phyloP scores from a whole-genome alignment of 495 filamentous ascomycete genomes.

The Penicillium manginii region DNA sequence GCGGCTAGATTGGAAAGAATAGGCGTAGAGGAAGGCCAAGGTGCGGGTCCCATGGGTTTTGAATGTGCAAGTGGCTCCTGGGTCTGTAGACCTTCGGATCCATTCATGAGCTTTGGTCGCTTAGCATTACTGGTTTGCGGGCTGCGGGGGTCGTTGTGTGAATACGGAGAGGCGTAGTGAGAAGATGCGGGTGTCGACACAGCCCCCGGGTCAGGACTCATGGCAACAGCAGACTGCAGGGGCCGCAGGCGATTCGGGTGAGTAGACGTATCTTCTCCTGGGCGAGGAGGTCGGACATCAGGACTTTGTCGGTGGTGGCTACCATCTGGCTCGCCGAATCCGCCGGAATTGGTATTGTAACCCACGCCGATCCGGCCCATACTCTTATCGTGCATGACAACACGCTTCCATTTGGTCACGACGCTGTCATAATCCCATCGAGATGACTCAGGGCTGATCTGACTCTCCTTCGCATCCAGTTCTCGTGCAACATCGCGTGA shows the following conservation, averaged over 20 bases:
- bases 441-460: constrained; percentile 38
- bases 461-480: constrained; percentile 40
- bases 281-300: constrained; percentile 28
- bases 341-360: constrained; percentile 16
- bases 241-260: constrained; percentile 30
- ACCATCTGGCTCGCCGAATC: constrained; percentile 18
- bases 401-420: constrained; percentile 60
- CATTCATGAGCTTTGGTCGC: constrained; percentile 50
- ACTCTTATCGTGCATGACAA: constrained; percentile 53
- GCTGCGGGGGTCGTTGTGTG: constrained; percentile 34
- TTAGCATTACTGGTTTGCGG: constrained; percentile 34
- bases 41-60: constrained; percentile 10
- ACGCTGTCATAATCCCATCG: constrained; percentile 62
- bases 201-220: constrained; percentile 38
- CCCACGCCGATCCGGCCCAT: constrained; percentile 48
- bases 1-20: constrained; percentile 33
- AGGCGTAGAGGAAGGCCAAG: constrained; percentile 26
- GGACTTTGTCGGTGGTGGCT: constrained; percentile 21
- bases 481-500: constrained; percentile 50
- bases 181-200: constrained; percentile 33
- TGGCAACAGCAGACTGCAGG: constrained; percentile 31
- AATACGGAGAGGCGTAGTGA: constrained; percentile 42
- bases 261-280: constrained; percentile 33
- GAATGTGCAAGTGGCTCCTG: constrained; percentile 16
- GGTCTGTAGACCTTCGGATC: constrained; percentile 27